These are phyloP conservation scores for Nannochloris sp. DNA, from an alignment of 139 green algal genomes.

Conservation along the genomic window DNA sequence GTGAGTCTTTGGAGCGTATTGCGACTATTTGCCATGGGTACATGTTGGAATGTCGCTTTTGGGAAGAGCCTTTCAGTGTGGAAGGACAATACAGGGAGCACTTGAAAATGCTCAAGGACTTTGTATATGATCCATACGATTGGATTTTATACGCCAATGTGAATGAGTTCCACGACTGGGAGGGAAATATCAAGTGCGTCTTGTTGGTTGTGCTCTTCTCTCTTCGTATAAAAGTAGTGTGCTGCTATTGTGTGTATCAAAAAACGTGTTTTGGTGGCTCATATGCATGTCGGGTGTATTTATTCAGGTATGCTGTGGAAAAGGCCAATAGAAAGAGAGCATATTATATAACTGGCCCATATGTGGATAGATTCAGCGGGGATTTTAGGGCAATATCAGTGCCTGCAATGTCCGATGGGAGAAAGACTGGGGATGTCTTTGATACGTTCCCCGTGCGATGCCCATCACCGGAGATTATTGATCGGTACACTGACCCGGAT, in stretches of 20 bases:
- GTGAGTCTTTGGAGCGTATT: conserved; percentile 13
- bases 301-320: conserved; percentile 15
- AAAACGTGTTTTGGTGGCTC: no score
- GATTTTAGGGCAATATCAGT: background rate
- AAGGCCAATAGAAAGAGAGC: conserved; percentile 8
- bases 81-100: conserved; percentile 20
- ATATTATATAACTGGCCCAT: background rate
- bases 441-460: background rate
- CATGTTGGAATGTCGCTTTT: conserved; percentile 23
- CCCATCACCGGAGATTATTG: background rate
- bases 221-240: no score
- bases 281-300: no score
- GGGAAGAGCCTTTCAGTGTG: conserved; percentile 24
- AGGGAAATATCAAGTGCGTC: background rate
- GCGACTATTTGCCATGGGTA: conserved; percentile 20
- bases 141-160: conserved; percentile 37
- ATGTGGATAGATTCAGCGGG: background rate
- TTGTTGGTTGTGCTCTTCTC: background rate
- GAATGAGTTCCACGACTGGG: conserved; percentile 38
- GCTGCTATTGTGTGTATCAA: no score
- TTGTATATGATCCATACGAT: conserved; percentile 25
- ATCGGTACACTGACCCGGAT: background rate
- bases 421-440: background rate
- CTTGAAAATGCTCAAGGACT: conserved; percentile 25
- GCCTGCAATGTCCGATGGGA: background rate